Evolutionary conservation across 2,329 filamentous ascomycete genomes (phyloP).

Genomic region (Diaporthe sp.): DNA sequence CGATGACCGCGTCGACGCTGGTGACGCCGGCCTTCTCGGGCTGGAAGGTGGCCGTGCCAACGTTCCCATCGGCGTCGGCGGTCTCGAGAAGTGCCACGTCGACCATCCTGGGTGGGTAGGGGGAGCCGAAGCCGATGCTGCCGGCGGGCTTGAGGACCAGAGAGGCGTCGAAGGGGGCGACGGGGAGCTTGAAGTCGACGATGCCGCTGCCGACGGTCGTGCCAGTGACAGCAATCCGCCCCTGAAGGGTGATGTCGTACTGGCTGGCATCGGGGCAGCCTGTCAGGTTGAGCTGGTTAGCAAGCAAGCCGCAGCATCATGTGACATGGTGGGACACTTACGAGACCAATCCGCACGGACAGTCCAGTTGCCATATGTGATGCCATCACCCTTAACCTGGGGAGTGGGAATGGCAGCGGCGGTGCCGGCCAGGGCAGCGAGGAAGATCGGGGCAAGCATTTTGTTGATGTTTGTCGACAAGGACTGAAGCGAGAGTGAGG

Average conservation of each 20-base stretch:
- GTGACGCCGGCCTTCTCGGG: conserved; percentile 29
- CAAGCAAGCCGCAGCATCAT: background rate
- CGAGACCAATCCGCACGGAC: conserved; percentile 36
- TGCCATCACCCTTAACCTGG: conserved; percentile 1
- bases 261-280: conserved; percentile 31
- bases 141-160: conserved; percentile 37
- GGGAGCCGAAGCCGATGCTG: conserved; percentile 33
- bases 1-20: conserved; percentile 8
- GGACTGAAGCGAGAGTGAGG: background rate
- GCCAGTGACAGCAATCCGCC: conserved; percentile 20
- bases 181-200: conserved; percentile 34
- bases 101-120: conserved; percentile 29
- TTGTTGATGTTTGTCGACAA: background rate
- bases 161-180: conserved; percentile 10
- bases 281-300: background rate
- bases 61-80: conserved; percentile 29
- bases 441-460: conserved; percentile 29
- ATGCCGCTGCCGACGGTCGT: conserved; percentile 16
- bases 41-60: conserved; percentile 31
- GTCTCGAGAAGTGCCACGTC: conserved; percentile 14
- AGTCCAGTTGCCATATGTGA: conserved; percentile 32
- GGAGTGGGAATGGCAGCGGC: conserved; percentile 23
- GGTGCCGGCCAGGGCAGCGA: conserved; percentile 30
- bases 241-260: conserved; percentile 28
- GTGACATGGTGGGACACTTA: background rate